Evolutionary conservation across 495 filamentous ascomycete genomes (phyloP).

Genomic region (Lepidopterella palustris): DNA sequence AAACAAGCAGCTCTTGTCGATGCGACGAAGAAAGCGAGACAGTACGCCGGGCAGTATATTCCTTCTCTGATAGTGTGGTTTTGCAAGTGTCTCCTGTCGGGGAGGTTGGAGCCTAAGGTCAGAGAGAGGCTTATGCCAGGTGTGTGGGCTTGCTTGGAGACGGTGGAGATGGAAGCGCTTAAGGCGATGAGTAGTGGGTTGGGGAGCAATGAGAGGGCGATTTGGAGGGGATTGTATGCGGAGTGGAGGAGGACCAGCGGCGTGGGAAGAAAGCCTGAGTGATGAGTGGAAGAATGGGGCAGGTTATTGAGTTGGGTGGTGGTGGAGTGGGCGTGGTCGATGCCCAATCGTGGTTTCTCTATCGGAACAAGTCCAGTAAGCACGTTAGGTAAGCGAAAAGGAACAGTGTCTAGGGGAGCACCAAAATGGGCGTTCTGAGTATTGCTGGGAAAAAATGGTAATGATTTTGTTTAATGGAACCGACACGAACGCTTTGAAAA

Average conservation of each 20-base stretch:
- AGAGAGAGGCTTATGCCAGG: slow-evolving; percentile 65
- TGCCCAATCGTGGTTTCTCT: no score
- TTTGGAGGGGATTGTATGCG: slow-evolving; percentile 66
- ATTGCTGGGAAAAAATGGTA: no score
- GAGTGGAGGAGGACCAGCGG: slow-evolving; percentile 35
- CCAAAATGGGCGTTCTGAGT: no score
- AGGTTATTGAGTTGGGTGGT: no score
- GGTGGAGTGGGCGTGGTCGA: no score
- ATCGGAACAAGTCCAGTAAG: no score
- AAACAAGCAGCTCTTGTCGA: slow-evolving; percentile 52
- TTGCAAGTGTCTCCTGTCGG: slow-evolving; percentile 56
- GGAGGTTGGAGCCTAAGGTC: slow-evolving; percentile 50
- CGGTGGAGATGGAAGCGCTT: slow-evolving; percentile 58
- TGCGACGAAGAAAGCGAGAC: slow-evolving; percentile 67
- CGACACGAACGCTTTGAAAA: no score
- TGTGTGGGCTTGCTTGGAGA: slow-evolving; percentile 63
- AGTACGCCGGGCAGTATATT: slow-evolving; percentile 68
- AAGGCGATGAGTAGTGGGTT: slow-evolving; percentile 61
- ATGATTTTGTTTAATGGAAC: no score
- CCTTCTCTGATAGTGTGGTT: slow-evolving; percentile 67
- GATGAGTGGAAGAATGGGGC: neutral
- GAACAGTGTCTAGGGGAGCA: no score
- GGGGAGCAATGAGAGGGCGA: slow-evolving; percentile 58
- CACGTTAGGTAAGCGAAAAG: no score
- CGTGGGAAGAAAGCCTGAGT: neutral